Percentiles rank a stretch among this genome's conserved stretches.
Evolutionary conservation across 352 stramenopile genomes (phyloP).

Genomic region (Phytophthora sp.): DNA sequence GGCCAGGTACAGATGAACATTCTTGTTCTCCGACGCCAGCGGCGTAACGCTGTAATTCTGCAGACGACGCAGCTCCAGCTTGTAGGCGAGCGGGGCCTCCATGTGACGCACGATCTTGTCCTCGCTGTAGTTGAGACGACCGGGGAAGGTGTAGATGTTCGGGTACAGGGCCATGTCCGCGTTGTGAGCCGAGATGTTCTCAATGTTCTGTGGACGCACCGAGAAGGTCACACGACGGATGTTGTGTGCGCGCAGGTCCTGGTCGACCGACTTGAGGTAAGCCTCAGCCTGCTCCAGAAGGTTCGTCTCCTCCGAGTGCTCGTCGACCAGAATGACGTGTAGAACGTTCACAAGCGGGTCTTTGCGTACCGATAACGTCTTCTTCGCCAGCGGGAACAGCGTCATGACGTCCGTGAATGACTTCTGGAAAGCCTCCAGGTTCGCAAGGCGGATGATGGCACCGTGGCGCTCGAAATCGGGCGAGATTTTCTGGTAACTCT

Average conservation of each 20-base stretch:
- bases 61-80: constrained; percentile 98
- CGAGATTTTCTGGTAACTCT: constrained; percentile 82
- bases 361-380: constrained; percentile 71
- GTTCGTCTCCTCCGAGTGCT: constrained; percentile 60
- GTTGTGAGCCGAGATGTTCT: constrained; percentile 40
- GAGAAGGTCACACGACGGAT: constrained; percentile 91
- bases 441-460: constrained; percentile 90
- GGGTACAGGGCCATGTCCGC: constrained; percentile 82
- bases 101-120: constrained; percentile 98
- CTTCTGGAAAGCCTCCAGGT: constrained; percentile 79
- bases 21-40: constrained; percentile 94
- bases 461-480: constrained; percentile 74
- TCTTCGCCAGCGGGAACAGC: constrained; percentile 74
- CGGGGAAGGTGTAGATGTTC: constrained; percentile 91
- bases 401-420: constrained; percentile 71
- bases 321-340: constrained; percentile 79
- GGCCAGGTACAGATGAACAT: constrained; percentile 98
- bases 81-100: constrained; percentile 97
- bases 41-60: constrained; percentile 97
- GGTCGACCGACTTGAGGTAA: constrained; percentile 71
- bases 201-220: constrained; percentile 63
- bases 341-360: constrained; percentile 83
- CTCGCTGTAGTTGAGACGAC: constrained; percentile 93
- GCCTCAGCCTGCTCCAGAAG: constrained; percentile 62
- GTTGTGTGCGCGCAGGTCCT: constrained; percentile 69